Evolutionary conservation across 495 filamentous ascomycete species (phyloP), one percentile per base, ranked within the genome.

Genomic region (Aspergillus avenaceus): DNA sequence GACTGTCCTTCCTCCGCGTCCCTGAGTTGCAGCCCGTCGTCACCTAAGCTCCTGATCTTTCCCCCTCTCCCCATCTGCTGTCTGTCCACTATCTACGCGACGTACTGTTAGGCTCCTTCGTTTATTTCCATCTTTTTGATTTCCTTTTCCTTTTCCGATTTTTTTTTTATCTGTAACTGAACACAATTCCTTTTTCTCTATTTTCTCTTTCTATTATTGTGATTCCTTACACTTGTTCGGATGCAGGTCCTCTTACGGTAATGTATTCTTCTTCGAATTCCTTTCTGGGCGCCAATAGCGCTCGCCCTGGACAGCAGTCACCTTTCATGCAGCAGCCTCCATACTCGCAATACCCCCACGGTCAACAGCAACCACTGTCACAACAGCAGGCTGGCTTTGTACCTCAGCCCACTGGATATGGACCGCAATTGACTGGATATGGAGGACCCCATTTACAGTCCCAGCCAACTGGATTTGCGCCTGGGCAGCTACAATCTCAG

Each of bases 221-320:
- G 27, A 42, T 60, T 58, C 43, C 19, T 53, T 41, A 7, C 45
- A 43, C 38, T 36, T 47, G 52, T 56, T 48, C n/a, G n/a, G 54
- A 73, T 71, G 64, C 57, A 32, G 59, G 45, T 54, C 50, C 49
- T 46, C 45, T 47, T 49, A 64, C 50, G 46, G 60, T 66, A 72
- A 96, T 96, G 91, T 96, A 84, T 74, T 91, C 90, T 34, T 87
- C 85, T 62, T 88, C 90, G 50, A 91, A 84, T 75, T 84, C 88
- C 42, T 95, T 84, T 64, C 75, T 93, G 53, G 88, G 84, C 70
- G 81, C 75, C 67, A 87, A 84, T 67, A 84, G 72, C 71, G 74
- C 80, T 64, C 89, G 87, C 53, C 87, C 88, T 8, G 86, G 84
- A 49, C 79, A 82, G 51, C 76, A 80, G 68, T 69, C 69, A 60